These are phyloP conservation scores for Lactarius hengduanensis DNA, from an alignment of 768 basidiomycete genomes.

Conservation along the genomic window DNA sequence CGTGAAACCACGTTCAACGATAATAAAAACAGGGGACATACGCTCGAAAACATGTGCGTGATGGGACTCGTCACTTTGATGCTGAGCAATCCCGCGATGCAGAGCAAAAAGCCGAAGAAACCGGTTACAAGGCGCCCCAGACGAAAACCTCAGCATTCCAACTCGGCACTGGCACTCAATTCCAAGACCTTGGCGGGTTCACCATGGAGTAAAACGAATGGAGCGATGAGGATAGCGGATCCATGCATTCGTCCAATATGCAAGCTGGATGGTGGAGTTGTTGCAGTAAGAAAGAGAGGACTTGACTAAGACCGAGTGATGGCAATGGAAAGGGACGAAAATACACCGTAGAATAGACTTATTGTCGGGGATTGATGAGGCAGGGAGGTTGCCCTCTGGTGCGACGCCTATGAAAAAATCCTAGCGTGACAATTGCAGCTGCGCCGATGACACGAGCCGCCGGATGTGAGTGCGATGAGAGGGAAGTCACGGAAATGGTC, in stretches of 20 bases:
- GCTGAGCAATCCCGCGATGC: constrained; percentile 73
- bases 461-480: constrained; percentile 54
- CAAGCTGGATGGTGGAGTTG: constrained; percentile 69
- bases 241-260: constrained; percentile 79
- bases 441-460: constrained; percentile 54
- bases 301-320: constrained; percentile 78
- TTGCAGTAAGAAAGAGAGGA: constrained; percentile 63
- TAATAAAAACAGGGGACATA: constrained; percentile 38
- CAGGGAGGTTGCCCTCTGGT: constrained; percentile 49
- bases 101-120: constrained; percentile 78
- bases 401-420: constrained; percentile 77
- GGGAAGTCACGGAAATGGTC: constrained; percentile 71
- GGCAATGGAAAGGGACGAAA: constrained; percentile 74
- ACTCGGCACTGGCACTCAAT: constrained; percentile 41
- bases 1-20: not conserved
- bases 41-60: constrained; percentile 83
- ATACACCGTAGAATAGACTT: constrained; percentile 65
- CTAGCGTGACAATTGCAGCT: constrained; percentile 62
- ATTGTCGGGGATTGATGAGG: constrained; percentile 47
- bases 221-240: constrained; percentile 61
- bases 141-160: constrained; percentile 56
- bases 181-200: constrained; percentile 46
- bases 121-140: constrained; percentile 69
- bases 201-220: constrained; percentile 57
- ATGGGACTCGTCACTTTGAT: constrained; percentile 83